These are phyloP conservation scores for Arabidopsis hybrid DNA, from an alignment of 441 rosid species.

Conservation along the genomic window DNA sequence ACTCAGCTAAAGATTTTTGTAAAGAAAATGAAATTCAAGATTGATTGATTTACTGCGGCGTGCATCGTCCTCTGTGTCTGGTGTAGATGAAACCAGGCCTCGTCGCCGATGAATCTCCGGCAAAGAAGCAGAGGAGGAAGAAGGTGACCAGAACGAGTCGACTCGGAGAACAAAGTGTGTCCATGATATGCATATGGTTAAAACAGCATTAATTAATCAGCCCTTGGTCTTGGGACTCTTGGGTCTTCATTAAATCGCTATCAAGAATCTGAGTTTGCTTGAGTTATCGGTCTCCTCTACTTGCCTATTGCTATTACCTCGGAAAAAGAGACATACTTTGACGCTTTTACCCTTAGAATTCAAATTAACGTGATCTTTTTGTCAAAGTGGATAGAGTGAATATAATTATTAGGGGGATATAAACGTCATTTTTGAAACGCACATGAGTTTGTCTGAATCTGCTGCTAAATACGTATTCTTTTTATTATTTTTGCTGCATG, in stretches of 20 bases:
- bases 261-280: constrained; percentile 45
- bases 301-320: constrained; percentile 15
- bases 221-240: neutral
- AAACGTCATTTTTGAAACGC: constrained; percentile 13
- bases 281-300: constrained; percentile 24
- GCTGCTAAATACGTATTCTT: neutral
- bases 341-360: constrained; percentile 18
- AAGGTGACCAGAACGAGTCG: constrained; percentile 46
- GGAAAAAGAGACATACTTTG: constrained; percentile 10
- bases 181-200: constrained; percentile 34
- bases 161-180: constrained; percentile 23
- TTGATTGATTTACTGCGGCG: constrained; percentile 63
- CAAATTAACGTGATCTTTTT: constrained; percentile 12
- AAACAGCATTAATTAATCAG: neutral
- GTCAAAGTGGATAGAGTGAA: neutral
- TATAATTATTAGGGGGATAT: neutral
- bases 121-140: constrained; percentile 43
- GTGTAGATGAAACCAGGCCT: constrained; percentile 68
- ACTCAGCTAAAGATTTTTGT: neutral
- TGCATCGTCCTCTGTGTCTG: constrained; percentile 80
- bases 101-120: constrained; percentile 37
- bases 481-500: constrained; percentile 4
- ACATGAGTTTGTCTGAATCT: constrained; percentile 32
- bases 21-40: no score
- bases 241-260: neutral